Base-by-base conservation (phyloP, 371 early-diverging fungal genomes). In the Rhizomucor miehei region DNA sequence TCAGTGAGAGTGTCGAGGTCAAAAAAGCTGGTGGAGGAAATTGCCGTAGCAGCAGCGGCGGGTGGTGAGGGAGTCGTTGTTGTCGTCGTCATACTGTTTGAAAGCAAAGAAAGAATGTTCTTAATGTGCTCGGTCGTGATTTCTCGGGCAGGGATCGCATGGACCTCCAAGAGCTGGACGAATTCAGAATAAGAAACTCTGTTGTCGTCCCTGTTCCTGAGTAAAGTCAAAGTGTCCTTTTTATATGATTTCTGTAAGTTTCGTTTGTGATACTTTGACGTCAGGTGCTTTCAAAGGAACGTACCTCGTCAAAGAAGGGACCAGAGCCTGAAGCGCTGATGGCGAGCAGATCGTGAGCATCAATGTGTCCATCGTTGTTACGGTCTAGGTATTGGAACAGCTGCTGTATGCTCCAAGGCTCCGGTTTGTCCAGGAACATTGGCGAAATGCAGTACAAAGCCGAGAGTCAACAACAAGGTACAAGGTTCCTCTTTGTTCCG, bases 321-420 rank as follows among this genome's bases (percentile, higher is more conserved):
- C 45, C 40, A 11, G 71, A 67, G 44, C 60, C 65, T 13, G 66
- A 51, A n/a, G 57, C 65, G 53, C 71, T 76, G 34, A 79, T 73
- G 23, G 65, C 67, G 14, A 71, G 53, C 43, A 82, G 65, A 62
- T 80, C 83, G 36, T 73, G 65, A 21, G 72, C 72, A 51, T 82
- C 80, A 63, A 80, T 80, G 44, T 75, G 48, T 13, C 83, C 83
- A 52, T 80, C 83, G 48, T 82, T 73, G 56, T 82, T 80, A 49
- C 80, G 75, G 65, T 82, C 83, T 20, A 82, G 61, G 29, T 77
- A 71, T 34, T 72, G 61, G 61, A 82, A 82, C 17, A 80, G 67
- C 55, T 79, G 75, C 49, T 76, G 71, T 50, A 77, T 59, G 51
- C 60, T 71, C 66, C 69, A 70, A 41, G 64, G 65, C 40, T 70